Evolutionary conservation across 1,284 basidiomycete species (phyloP), one percentile per base, ranked within the genome.

Genomic region (Golubevia pallescens): DNA sequence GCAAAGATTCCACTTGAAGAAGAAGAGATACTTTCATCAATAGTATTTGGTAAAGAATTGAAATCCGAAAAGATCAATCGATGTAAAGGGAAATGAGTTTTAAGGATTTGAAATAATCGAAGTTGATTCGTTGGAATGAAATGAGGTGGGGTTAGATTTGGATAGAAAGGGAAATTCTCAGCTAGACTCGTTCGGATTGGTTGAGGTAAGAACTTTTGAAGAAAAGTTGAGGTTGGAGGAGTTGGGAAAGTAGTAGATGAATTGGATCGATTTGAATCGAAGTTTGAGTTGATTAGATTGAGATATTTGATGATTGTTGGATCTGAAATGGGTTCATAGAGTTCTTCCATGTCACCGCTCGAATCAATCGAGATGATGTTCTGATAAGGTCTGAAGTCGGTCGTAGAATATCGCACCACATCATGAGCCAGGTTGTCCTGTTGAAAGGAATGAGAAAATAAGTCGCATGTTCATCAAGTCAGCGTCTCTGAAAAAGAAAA

Each of bases 371-470:
- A 90, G 13, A 99, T 91, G 20, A 94, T 80, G 13, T 91, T 93
- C 86, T 99, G 95, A 65, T 93, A 90, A 0, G 96, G 94, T 74
- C 91, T 87, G 63, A 83, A 51, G 90, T 93, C 66, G 4, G 88
- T 87, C 48, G 93, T 87, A 75, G 94, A 91, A 80, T 97, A 98
- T 34, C 96, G 92, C 56, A 99, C 89, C 75, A 97, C 90, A 82
- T 99, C 97, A 85, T 99, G 97, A 1, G 95, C 91, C 71, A 99
- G 94, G 86, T 99, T 99, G 86, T 99, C 97, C 92, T 94, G 76
- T 48, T 48, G 42, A 48, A 48, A 57, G 55, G 7, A 28, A 28
- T 6, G 20, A 56, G 13, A 56, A 21, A 13, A 10, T 4, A 38
- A 5, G 34, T n/a, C n/a, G n/a, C n/a, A n/a, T n/a, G n/a, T n/a